Base-by-base conservation (phyloP, 1,284 basidiomycete species). In the Gymnopus androsaceus region DNA sequence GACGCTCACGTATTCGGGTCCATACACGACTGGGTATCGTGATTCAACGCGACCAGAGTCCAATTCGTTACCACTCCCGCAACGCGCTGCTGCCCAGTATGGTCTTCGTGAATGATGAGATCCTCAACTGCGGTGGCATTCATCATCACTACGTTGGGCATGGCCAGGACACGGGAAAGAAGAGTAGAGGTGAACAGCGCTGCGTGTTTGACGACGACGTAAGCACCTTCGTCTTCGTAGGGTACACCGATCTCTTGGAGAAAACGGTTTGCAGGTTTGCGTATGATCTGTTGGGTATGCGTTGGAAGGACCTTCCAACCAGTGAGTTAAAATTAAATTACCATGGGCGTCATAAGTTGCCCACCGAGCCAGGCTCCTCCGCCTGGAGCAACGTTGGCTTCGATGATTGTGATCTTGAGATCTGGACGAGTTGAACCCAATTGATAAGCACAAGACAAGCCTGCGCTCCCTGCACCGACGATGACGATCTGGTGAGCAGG, bases 61-160 rank as follows among this genome's bases (percentile, higher is more conserved):
- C 88, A 94, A 79, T 94, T 93, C 54, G 88, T 89, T 4, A 93
- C 90, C 27, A 93, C 89, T 36, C 90, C 92, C n/a, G 87, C 81
- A 46, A 93, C 83, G 51, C 90, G 84, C 66, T 90, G 85, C 51
- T 73, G 69, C 19, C 79, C 81, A 57, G 75, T 70, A 63, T 75
- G 79, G 70, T 88, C 87, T 45, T 77, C 74, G 61, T 82, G 82
- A 54, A 88, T 79, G 69, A 91, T 84, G 55, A 91, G 78, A 67
- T 91, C 89, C 68, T 91, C 88, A 28, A 90, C 87, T 8, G 87
- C 84, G 3, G 87, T 90, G 14, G 88, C 87, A 70, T 90, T 90
- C 79, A 89, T 80, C 69, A 87, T 69, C 56, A 88, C 77, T 51
- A 94, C 88, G 64, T 93, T 93, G 15, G 87, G 85, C 63, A 88